Percentiles rank a stretch among this genome's conserved stretches.
phyloP scores from a whole-genome alignment of 768 basidiomycete genomes.

The Termitomyces heimii region DNA sequence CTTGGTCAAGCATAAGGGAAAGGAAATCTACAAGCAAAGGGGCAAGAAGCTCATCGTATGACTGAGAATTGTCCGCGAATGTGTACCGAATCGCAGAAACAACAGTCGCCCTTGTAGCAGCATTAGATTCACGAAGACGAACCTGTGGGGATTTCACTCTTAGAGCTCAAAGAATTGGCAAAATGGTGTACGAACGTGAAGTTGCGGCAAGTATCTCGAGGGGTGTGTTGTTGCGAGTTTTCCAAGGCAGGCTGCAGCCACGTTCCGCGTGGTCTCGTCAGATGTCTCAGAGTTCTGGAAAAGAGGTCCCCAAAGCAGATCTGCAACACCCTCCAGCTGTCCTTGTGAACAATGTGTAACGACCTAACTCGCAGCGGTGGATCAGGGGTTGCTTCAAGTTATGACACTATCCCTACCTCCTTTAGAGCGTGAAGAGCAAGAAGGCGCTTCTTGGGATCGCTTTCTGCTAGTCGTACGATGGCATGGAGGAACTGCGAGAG shows the following conservation, averaged over 20 bases:
- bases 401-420: slow-evolving; percentile 49
- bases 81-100: slow-evolving; percentile 93
- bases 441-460: slow-evolving; percentile 72
- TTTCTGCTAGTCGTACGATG: slow-evolving; percentile 74
- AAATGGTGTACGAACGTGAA: slow-evolving; percentile 65
- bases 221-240: slow-evolving; percentile 93
- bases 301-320: slow-evolving; percentile 86
- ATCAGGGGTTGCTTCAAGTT: not conserved
- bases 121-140: slow-evolving; percentile 61
- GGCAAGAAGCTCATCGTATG: slow-evolving; percentile 88
- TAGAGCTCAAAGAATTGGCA: not conserved
- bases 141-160: slow-evolving; percentile 30
- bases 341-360: slow-evolving; percentile 86
- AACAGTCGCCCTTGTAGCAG: slow-evolving; percentile 79
- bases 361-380: slow-evolving; percentile 42
- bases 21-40: slow-evolving; percentile 89
- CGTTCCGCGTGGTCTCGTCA: slow-evolving; percentile 90
- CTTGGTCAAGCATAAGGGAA: slow-evolving; percentile 81
- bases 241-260: slow-evolving; percentile 94
- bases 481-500: slow-evolving; percentile 80
- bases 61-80: slow-evolving; percentile 78
- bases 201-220: slow-evolving; percentile 83
- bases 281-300: slow-evolving; percentile 87
- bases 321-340: slow-evolving; percentile 83
- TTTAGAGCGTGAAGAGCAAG: slow-evolving; percentile 90